Conservation (phyloP, 805 yeast genomes). For the Tetrapisispora taiwanensis region DNA sequence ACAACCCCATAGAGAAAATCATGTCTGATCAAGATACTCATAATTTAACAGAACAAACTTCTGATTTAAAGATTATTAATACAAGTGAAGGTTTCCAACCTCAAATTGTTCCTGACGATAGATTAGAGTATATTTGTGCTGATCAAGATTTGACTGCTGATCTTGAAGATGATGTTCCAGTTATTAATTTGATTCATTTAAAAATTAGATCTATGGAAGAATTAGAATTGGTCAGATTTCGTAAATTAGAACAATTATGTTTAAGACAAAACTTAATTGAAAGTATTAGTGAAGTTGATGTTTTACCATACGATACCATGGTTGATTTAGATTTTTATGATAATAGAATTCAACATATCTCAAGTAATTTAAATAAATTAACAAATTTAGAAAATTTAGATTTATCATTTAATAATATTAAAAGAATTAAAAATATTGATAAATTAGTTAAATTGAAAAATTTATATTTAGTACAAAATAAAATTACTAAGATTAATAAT, state of each 20-base stretch:
- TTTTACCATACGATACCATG: conserved; percentile 42
- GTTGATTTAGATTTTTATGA: conserved; percentile 85
- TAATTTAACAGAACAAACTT: neutral
- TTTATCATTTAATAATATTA: conserved; percentile 81
- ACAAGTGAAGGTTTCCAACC: conserved; percentile 1
- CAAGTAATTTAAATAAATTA: conserved; percentile 55
- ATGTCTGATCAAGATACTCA: neutral
- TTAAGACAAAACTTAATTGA: conserved; percentile 77
- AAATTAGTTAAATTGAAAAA: conserved; percentile 51
- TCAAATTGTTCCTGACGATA: conserved; percentile 27
- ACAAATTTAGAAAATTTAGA: conserved; percentile 53
- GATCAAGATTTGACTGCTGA: conserved; percentile 57
- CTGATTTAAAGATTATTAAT: conserved; percentile 1
- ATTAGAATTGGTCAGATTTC: conserved; percentile 48
- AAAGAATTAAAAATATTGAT: conserved; percentile 71
- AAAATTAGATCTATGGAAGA: conserved; percentile 57
- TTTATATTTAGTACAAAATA: conserved; percentile 82
- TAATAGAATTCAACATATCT: conserved; percentile 79
- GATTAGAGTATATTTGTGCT: conserved; percentile 48
- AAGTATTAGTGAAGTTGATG: conserved; percentile 61
- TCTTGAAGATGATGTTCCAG: conserved; percentile 46
- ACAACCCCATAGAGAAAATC: too few relatives aligned
- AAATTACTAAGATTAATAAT: conserved; percentile 61
- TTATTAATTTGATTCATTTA: conserved; percentile 58
- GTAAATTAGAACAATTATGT: conserved; percentile 48